Base-by-base conservation (phyloP, 805 yeast species). In the Pichia eremophila region DNA sequence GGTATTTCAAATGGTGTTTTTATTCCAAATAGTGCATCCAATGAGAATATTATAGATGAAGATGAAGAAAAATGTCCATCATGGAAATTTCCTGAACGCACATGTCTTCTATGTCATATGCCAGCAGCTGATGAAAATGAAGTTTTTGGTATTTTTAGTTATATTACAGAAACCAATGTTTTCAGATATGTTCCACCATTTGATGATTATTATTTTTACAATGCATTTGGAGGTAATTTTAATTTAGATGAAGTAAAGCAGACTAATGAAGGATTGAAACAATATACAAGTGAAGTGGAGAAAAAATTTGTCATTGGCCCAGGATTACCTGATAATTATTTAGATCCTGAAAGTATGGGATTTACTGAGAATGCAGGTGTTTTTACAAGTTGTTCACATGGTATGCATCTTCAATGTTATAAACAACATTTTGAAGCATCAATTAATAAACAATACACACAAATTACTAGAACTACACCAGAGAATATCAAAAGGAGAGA, bases 381-480 rank as follows among this genome's bases (percentile, higher is more conserved):
- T 1, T 70, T 83, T 4, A 75, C 79, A 51, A 83, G 95, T 45
- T 91, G 99, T 68, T 95, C 96, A 1, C 99, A 91, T 65, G 95
- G 95, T 2, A 83, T 91, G 81, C 99, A 91, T 63, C 79, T 76
- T 51, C 71, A 77, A 17, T 91, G 99, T 60, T 83, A 82, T 57
- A 64, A 77, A 46, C 79, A 79, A 49, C 85, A 79, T 57, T 63
- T 83, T 57, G 69, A 71, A 32, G 74, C 81, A n/a, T 71, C 74
- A 40, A 68, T 77, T 45, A 64, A 72, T 8, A 73, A 82, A 15
- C 66, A 62, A 34, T 79, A 76, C 55, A 78, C 74, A 17, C 95
- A 88, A 58, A 78, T 89, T 34, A 85, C 95, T 0, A 72, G 95
- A 59, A 86, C 90, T 44, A 71, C 81, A 6, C 95, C 96, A 0